Evolutionary conservation across 1,139 yeast genomes (phyloP).

Genomic region (Debaryomyces nepalensis): DNA sequence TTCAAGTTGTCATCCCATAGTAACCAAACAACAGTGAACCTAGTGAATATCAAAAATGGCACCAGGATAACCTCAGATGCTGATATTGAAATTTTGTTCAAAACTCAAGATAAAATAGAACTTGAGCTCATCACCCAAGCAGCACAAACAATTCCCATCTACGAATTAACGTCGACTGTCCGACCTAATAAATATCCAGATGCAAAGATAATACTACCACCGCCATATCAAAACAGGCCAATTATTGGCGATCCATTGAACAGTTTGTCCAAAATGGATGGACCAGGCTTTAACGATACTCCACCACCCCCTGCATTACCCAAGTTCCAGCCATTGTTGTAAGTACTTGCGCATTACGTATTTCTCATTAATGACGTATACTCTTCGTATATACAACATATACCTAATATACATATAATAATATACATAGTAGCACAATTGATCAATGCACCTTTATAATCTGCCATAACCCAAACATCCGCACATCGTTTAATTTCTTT

Average conservation of each 20-base stretch:
- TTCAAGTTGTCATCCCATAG: constrained; percentile 49
- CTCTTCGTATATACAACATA: background rate
- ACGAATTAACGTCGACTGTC: constrained; percentile 40
- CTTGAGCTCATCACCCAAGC: constrained; percentile 42
- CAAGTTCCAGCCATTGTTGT: constrained; percentile 43
- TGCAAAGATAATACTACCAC: constrained; percentile 32
- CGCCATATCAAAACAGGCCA: constrained; percentile 30
- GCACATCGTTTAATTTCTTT: background rate
- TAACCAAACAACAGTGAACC: constrained; percentile 26
- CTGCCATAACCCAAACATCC: background rate
- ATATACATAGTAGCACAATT: too few species aligned
- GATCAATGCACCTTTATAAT: background rate
- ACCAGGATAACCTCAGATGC: constrained; percentile 34
- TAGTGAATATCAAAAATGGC: constrained; percentile 28
- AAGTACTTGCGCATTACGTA: background rate
- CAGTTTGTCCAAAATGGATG: constrained; percentile 3
- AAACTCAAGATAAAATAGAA: constrained; percentile 33
- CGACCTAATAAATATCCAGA: constrained; percentile 26
- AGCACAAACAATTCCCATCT: constrained; percentile 39
- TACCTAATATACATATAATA: constrained; percentile 1
- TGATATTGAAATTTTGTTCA: constrained; percentile 43
- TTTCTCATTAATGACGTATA: background rate
- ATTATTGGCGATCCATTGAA: constrained; percentile 9
- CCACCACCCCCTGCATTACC: constrained; percentile 39
- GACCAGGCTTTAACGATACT: constrained; percentile 24